These are phyloP conservation scores for Centella asiatica DNA, from an alignment of 129 eudicot genomes.

Conservation along the genomic window DNA sequence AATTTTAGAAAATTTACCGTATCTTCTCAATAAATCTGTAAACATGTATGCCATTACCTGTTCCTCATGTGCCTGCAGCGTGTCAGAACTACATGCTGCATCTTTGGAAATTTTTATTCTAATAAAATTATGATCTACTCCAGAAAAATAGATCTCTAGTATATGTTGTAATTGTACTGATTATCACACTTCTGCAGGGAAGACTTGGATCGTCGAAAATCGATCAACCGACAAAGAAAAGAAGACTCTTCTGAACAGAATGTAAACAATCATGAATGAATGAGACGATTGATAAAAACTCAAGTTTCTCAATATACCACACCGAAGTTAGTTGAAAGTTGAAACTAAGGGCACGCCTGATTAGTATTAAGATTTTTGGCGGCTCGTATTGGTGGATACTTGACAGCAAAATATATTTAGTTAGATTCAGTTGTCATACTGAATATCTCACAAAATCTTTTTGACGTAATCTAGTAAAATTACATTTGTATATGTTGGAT, in stretches of 20 bases:
- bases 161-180: conserved; percentile 3
- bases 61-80: no score
- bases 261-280: conserved; percentile 24
- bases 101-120: background rate
- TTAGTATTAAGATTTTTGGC: background rate
- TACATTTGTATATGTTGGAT: no score
- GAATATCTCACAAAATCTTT: background rate
- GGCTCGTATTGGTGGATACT: background rate
- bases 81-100: no score
- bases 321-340: conserved; percentile 6
- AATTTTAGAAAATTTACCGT: no score
- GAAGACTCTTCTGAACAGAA: conserved; percentile 24
- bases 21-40: no score
- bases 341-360: background rate
- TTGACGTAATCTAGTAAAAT: conserved; percentile 2
- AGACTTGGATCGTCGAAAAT: conserved; percentile 38
- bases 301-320: background rate
- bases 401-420: conserved; percentile 2
- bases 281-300: background rate
- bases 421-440: no score
- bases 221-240: conserved; percentile 23
- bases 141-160: no score
- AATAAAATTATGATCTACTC: background rate
- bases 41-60: no score
- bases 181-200: conserved; percentile 31